Evolutionary conservation across 1,284 basidiomycete species (phyloP), one percentile per base, ranked within the genome.

Genomic region (Afroboletus lepidellus): DNA sequence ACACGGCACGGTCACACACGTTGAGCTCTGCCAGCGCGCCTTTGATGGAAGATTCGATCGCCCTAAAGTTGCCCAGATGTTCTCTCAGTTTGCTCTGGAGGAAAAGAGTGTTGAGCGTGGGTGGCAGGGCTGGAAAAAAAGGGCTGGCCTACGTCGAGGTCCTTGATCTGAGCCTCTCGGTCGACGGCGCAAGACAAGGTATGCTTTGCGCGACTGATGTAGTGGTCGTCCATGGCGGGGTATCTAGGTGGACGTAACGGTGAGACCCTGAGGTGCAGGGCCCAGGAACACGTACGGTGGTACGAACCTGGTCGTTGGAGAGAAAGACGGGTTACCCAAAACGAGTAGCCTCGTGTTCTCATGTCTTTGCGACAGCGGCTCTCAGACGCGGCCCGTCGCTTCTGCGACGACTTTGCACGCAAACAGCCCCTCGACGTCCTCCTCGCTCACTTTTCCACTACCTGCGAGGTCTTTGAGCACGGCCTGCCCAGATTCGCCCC

Each of bases 31-130:
- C 72, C 48, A 81, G 77, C 2, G 83, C 77, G 46, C 85, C 84
- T 53, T 81, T 80, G 25, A 90, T 75, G 18, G 82, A 75, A 55
- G 77, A 77, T 58, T 89, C 84, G 57, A 90, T 81, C 11, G 83
- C 81, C 45, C 83, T 74, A 48, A 87, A 87, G 62, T 87, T 87
- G 58, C 81, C 83, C 50, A 90, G 69, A 61, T 83, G 79, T 58
- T 85, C 81, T 27, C 82, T 76, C 42, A 89, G 76, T 60, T 77
- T 80, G 43, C 74, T 74, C 87, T 89, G 60, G 15, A 47, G 39
- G 34, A 7, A 7, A 27, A 15, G 20, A 2, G 38, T 3, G 11
- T 21, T 25, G 38, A 15, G 9, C 24, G 25, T 29, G 38, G 12
- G 37, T 46, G 42, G 32, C 33, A 0, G 24, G 9, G 30, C 12